Base-by-base conservation (phyloP, 139 green algal species). In the Nannochloris sp. region DNA sequence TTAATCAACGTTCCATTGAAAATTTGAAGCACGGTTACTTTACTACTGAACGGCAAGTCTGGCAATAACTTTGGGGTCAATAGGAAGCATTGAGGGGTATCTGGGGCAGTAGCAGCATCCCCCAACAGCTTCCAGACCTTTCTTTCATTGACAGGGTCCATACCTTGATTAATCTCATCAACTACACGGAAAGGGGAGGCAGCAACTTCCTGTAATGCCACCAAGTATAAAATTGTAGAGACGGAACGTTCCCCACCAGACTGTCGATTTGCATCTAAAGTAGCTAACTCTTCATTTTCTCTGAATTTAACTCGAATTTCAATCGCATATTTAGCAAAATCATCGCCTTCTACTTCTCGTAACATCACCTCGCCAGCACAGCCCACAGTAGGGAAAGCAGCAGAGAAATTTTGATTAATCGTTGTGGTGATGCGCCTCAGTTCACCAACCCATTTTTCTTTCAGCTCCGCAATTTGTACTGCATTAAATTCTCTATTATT, bases 161-260 rank as follows among this genome's bases (percentile, higher is more conserved):
- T 99, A 67, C 94, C 93, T 78, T 99, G 94, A 75, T 99, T 99
- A 82, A 99, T 99, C 75, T 99, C 94, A 68, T 99, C 94, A 30
- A 99, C 89, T 24, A 99, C 94, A 2, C 94, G 85, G 77, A 99
- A 99, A 4, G 94, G 92, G 31, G 81, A 89, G 6, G 75, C 68
- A 1, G 91, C 94, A 8, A 97, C 82, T 48, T 79, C 75, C 81
- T 96, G 85, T 57, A 99, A 83, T 6, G 93, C 83, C 6, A 99
- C 87, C 27, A 99, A 83, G 80, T 96, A 99, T n/a, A 99, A 73
- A 51, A 99, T 97, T 39, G 94, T 99, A 35, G 83, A 87, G 27
- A 98, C 90, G 3, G 81, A 90, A 44, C 91, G 83, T 87, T 99
- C 94, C 9, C 94, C 94, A 51, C 94, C 94, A 15, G 73, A 90